Conservation (phyloP, 2,329 filamentous ascomycete genomes). For the Cadophora sp. region DNA sequence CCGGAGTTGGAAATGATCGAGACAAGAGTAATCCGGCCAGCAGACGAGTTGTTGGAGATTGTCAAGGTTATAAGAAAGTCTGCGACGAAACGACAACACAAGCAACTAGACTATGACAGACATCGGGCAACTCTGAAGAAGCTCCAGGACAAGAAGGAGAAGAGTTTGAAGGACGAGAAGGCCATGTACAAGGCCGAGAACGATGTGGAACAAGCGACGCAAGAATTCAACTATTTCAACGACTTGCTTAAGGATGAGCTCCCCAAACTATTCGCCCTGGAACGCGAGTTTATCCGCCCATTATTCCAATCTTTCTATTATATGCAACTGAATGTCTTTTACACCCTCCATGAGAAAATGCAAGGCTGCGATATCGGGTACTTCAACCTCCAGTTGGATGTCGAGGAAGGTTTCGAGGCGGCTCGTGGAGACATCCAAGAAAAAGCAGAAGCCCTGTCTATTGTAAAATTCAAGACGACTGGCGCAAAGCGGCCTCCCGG, state of each 20-base stretch:
- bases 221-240: conserved; percentile 98
- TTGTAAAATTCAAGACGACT: conserved; percentile 90
- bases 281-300: conserved; percentile 93
- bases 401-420: conserved; percentile 88
- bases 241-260: conserved; percentile 95
- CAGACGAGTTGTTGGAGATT: conserved; percentile 90
- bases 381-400: conserved; percentile 89
- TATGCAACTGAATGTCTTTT: conserved; percentile 99
- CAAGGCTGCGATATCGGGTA: conserved; percentile 97
- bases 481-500: conserved; percentile 63
- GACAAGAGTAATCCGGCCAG: conserved; percentile 85
- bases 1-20: conserved; percentile 99
- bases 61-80: conserved; percentile 95
- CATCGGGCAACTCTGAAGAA: conserved; percentile 87
- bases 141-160: conserved; percentile 97
- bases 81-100: conserved; percentile 90
- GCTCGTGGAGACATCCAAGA: conserved; percentile 91
- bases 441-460: conserved; percentile 80
- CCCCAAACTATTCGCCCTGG: conserved; percentile 86
- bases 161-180: conserved; percentile 95
- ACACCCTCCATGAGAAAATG: conserved; percentile 98
- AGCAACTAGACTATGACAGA: conserved; percentile 95
- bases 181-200: conserved; percentile 94
- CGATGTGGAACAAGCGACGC: conserved; percentile 87
- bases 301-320: conserved; percentile 99